These are phyloP conservation scores for Aspergillus sojae DNA, from an alignment of 2,329 filamentous ascomycete species.

Conservation along the genomic window DNA sequence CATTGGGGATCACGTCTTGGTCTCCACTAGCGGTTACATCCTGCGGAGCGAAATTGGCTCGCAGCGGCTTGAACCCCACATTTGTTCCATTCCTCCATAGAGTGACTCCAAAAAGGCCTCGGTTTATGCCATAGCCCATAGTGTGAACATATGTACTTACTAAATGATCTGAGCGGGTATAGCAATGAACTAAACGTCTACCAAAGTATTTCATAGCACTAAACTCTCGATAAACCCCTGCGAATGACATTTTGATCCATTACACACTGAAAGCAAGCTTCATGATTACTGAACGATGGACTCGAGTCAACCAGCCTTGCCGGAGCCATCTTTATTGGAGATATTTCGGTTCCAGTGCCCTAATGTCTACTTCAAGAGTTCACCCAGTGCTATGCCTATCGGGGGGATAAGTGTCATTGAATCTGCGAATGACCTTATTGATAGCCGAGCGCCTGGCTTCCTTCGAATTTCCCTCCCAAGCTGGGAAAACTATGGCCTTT, in stretches of 20 bases:
- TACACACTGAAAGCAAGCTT: not conserved
- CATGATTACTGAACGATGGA: not conserved
- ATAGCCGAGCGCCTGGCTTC: not conserved
- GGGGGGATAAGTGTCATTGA: not conserved
- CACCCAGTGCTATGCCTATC: not conserved
- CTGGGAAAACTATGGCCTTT: not conserved
- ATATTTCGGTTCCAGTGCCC: conserved; percentile 2
- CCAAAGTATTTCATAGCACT: not conserved
- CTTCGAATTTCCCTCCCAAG: not conserved
- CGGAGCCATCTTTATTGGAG: conserved; percentile 1
- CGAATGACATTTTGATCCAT: not conserved
- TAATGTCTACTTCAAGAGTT: conserved; percentile 4
- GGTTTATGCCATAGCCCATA: not conserved
- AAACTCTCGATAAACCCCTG: not conserved
- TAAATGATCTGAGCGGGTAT: not conserved
- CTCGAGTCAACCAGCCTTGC: not conserved
- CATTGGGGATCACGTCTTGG: not conserved
- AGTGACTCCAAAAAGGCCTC: not conserved
- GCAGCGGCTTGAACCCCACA: not conserved
- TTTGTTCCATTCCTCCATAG: not conserved
- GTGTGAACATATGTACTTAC: not conserved
- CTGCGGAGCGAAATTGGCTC: conserved; percentile 4
- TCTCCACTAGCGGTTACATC: not conserved
- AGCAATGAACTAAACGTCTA: not conserved
- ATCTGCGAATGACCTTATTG: not conserved